A percentile compares a stretch with the other conserved stretches of the same genome.
Conservation (phyloP, 352 stramenopile species). For the Phytophthora citricola region DNA sequence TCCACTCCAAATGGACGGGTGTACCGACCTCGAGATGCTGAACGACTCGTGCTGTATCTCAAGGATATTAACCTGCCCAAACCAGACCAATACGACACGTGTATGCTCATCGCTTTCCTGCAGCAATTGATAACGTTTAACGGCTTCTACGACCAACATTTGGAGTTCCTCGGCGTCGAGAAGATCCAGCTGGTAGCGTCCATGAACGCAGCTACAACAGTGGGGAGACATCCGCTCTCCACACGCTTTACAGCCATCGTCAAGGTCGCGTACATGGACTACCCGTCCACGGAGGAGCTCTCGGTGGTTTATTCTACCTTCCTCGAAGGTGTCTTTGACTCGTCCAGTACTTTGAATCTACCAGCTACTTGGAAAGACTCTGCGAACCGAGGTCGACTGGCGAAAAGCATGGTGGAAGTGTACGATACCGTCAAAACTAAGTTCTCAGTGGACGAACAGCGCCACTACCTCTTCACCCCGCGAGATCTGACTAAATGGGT, state of each 20-base stretch:
- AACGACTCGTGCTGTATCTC: conserved; percentile 94
- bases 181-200: conserved; percentile 94
- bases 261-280: conserved; percentile 94
- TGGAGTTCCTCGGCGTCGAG: conserved; percentile 95
- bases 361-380: conserved; percentile 58
- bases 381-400: conserved; percentile 82
- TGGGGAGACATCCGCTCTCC: conserved; percentile 91
- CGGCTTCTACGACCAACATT: conserved; percentile 95
- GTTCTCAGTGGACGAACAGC: conserved; percentile 93
- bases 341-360: conserved; percentile 41
- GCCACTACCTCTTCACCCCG: conserved; percentile 96
- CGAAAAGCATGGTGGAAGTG: conserved; percentile 90
- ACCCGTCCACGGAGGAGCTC: conserved; percentile 92
- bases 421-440: conserved; percentile 90
- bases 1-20: conserved; percentile 91
- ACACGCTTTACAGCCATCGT: conserved; percentile 95
- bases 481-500: conserved; percentile 94
- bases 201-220: conserved; percentile 94
- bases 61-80: conserved; percentile 97
- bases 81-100: conserved; percentile 96
- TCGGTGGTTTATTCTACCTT: conserved; percentile 91
- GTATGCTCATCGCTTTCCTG: conserved; percentile 96
- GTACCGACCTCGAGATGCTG: conserved; percentile 92
- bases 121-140: conserved; percentile 96
- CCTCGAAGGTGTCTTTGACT: conserved; percentile 78